A percentile compares a stretch with the other conserved stretches of the same genome.
These are phyloP conservation scores for Canavalia gladiata DNA, from an alignment of 306 rosid species.

Conservation along the genomic window DNA sequence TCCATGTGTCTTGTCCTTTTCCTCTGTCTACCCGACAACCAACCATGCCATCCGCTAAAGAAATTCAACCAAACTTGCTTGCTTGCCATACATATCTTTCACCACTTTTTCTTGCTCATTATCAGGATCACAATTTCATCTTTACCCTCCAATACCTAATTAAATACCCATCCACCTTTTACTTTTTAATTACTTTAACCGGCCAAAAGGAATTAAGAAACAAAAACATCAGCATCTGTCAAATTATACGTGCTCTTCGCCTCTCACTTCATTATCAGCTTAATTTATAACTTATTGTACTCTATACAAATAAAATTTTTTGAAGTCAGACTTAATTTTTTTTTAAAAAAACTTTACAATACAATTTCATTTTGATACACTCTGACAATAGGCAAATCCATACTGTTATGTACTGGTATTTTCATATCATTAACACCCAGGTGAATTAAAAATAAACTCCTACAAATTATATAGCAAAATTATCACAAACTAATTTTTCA, in stretches of 20 bases:
- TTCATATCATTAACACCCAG: background rate
- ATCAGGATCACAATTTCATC: constrained; percentile 36
- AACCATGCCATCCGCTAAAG: constrained; percentile 58
- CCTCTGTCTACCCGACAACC: constrained; percentile 77
- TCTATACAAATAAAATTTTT: background rate
- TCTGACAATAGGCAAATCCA: background rate
- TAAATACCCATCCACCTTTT: background rate
- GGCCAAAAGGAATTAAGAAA: too few relatives aligned
- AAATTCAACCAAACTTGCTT: constrained; percentile 36
- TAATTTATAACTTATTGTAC: background rate
- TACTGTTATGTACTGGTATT: background rate
- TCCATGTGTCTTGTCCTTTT: constrained; percentile 79
- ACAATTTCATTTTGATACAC: background rate
- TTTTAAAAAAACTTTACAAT: background rate
- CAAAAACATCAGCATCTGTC: background rate
- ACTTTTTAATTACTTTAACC: background rate
- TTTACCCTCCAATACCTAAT: constrained; percentile 4
- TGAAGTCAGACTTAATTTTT: background rate
- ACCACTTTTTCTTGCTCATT: constrained; percentile 8
- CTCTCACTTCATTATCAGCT: background rate
- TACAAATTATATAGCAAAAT: background rate
- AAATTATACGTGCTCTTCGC: background rate
- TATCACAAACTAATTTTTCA: background rate
- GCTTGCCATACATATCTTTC: background rate
- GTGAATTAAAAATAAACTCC: background rate